phyloP scores from a whole-genome alignment of 2,329 filamentous ascomycete genomes.

The Fusarium tricinctum region DNA sequence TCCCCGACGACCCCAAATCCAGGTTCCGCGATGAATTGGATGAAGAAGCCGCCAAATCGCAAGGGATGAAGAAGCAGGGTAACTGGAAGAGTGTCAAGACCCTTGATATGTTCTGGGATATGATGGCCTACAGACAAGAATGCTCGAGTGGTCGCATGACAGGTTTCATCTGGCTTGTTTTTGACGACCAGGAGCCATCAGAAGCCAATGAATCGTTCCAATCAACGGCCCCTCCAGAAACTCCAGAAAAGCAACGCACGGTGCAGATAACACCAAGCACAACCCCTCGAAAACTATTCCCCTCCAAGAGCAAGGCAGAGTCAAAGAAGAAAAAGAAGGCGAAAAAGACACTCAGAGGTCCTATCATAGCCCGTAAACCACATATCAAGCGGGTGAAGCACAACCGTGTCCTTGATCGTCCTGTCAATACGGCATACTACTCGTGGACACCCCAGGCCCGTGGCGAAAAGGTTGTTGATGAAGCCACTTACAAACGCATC shows the following conservation, averaged over 20 bases:
- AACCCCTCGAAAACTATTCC: constrained; percentile 54
- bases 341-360: constrained; percentile 67
- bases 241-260: constrained; percentile 52
- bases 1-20: constrained; percentile 95
- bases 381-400: constrained; percentile 72
- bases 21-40: constrained; percentile 91
- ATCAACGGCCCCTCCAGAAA: constrained; percentile 47
- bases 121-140: constrained; percentile 97
- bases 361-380: constrained; percentile 74
- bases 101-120: constrained; percentile 96
- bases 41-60: constrained; percentile 77
- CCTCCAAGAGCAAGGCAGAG: constrained; percentile 34
- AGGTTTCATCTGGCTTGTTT: constrained; percentile 94
- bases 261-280: constrained; percentile 51
- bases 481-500: constrained; percentile 75
- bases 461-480: constrained; percentile 73
- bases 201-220: constrained; percentile 44
- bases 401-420: constrained; percentile 64
- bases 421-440: constrained; percentile 72
- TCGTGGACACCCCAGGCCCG: constrained; percentile 73
- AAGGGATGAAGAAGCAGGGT: constrained; percentile 68
- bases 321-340: constrained; percentile 55
- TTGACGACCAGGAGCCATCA: constrained; percentile 67
- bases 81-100: constrained; percentile 87
- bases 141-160: constrained; percentile 93